Evolutionary conservation across 805 yeast species (phyloP), one percentile per base, ranked within the genome.

Genomic region (Candida nitratophila): DNA sequence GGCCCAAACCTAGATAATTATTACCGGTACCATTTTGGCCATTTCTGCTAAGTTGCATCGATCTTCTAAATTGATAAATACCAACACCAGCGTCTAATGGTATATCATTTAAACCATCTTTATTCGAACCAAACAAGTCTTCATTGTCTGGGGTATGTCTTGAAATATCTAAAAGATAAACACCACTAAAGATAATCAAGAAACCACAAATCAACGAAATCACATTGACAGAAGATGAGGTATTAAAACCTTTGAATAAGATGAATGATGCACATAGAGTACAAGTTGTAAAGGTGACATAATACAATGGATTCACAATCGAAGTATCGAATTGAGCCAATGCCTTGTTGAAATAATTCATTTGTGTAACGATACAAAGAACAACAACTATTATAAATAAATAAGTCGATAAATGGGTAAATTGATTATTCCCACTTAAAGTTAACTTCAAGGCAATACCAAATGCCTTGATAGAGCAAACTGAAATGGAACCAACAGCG

Each of bases 281-380:
- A 41, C 85, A 86, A 0, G 96, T 87, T 33, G 96, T 88, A 68
- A 88, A 89, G 1, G 95, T 81, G 44, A 88, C 96, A 58, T 89
- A 88, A 67, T 88, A 88, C 48, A 88, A 70, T 29, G 96, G 96
- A 63, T 88, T 88, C 44, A 88, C 96, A 53, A 88, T 86, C 0
- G 95, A 85, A 6, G 96, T 88, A 61, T 89, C 96, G 56, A 88
- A 88, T 63, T 86, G 96, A 54, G 90, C 96, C 57, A 88, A 72
- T 0, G 96, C 96, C 69, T 86, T 89, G 73, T 88, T 88, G 71
- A 88, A 86, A 61, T 86, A 88, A 68, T 86, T 88, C 96, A 88
- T 88, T 65, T 88, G 96, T 6, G 95, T 86, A 55, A 85, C 56
- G 52, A 88, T 89, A 65, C 96, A 88, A 36, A 83, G 74, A 9